These are phyloP conservation scores for Delonix regia DNA, from an alignment of 306 rosid genomes.

Conservation along the genomic window DNA sequence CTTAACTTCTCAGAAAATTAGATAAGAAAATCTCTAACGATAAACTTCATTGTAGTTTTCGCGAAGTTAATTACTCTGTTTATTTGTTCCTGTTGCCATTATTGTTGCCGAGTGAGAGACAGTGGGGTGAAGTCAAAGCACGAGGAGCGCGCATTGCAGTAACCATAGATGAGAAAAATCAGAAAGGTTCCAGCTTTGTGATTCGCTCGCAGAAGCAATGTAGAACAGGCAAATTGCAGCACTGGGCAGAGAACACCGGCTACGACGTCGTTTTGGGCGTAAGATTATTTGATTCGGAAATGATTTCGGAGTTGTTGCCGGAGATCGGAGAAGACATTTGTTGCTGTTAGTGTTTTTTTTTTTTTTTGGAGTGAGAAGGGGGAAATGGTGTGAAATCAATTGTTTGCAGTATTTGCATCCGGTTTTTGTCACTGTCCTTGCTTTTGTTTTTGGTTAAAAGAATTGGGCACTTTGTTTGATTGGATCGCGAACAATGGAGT, in stretches of 20 bases:
- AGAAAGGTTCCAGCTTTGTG: not conserved
- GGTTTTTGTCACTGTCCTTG: conserved; percentile 11
- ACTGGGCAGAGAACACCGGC: conserved; percentile 19
- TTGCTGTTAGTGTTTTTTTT: conserved; percentile 28
- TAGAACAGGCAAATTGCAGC: conserved; percentile 33
- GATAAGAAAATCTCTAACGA: conserved; percentile 31
- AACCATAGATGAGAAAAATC: conserved; percentile 2
- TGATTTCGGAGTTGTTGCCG: conserved; percentile 13
- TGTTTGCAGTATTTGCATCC: not conserved
- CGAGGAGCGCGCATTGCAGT: not conserved
- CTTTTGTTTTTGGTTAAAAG: conserved; percentile 19
- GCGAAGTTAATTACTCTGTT: conserved; percentile 14
- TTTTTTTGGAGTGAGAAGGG: conserved; percentile 35
- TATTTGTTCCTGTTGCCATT: conserved; percentile 23
- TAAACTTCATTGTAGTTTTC: conserved; percentile 24
- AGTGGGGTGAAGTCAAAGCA: conserved; percentile 15
- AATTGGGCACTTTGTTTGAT: conserved; percentile 18
- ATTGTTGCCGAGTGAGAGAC: conserved; percentile 12
- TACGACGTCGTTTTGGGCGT: not conserved
- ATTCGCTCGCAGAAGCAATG: conserved; percentile 41
- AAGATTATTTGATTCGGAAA: not conserved
- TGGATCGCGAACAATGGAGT: conserved; percentile 65
- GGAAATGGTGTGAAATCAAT: conserved; percentile 41
- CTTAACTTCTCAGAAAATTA: not conserved
- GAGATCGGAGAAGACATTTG: conserved; percentile 30